These are phyloP conservation scores for Alloascoidea africana DNA, from an alignment of 805 yeast genomes.

Conservation along the genomic window DNA sequence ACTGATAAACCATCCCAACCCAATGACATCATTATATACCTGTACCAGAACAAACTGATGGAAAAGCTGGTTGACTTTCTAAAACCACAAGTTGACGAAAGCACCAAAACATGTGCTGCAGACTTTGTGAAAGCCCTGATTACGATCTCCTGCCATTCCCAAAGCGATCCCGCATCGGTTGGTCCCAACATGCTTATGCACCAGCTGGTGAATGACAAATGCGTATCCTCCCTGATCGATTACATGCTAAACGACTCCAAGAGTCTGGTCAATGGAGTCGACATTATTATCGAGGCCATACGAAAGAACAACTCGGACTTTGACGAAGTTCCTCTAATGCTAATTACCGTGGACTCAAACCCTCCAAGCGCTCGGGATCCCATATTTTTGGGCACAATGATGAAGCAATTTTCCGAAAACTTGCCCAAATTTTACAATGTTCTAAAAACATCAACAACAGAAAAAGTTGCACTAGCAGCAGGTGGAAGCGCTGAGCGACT, in stretches of 20 bases:
- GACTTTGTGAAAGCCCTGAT: slow-evolving; percentile 44
- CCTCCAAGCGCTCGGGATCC: slow-evolving; percentile 47
- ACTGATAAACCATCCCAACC: slow-evolving; percentile 30
- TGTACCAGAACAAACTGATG: not conserved
- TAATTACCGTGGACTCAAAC: slow-evolving; percentile 35
- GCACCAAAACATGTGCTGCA: slow-evolving; percentile 39
- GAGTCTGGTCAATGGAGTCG: slow-evolving; percentile 42
- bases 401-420: slow-evolving; percentile 30
- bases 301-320: slow-evolving; percentile 46
- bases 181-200: slow-evolving; percentile 46
- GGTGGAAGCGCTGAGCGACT: slow-evolving; percentile 25
- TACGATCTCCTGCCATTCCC: slow-evolving; percentile 13
- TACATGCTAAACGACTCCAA: slow-evolving; percentile 39
- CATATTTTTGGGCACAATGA: slow-evolving; percentile 37
- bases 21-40: not conserved
- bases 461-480: slow-evolving; percentile 18
- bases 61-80: slow-evolving; percentile 32
- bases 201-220: slow-evolving; percentile 35
- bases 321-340: slow-evolving; percentile 38
- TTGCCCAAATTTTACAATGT: slow-evolving; percentile 28
- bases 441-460: slow-evolving; percentile 18
- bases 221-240: slow-evolving; percentile 26
- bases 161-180: slow-evolving; percentile 41
- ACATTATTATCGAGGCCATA: slow-evolving; percentile 41
- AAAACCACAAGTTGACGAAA: slow-evolving; percentile 28